Conservation (phyloP, 2,329 filamentous ascomycete genomes). For the Lecanicillium sp. region DNA sequence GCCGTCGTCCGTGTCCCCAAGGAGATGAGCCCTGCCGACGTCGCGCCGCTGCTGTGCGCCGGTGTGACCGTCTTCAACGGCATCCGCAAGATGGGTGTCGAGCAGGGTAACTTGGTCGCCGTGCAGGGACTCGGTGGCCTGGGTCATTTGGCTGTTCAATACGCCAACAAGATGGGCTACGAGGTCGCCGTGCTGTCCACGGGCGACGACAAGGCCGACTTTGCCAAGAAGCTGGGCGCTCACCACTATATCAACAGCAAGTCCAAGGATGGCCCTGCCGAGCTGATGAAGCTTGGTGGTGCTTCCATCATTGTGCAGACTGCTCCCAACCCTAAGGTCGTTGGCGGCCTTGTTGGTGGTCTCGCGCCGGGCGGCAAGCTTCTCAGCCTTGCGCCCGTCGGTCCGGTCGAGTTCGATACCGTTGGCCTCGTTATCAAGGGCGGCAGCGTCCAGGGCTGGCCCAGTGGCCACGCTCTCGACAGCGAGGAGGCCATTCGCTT, state of each 20-base stretch:
- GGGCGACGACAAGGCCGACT: constrained; percentile 57
- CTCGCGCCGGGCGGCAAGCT: constrained; percentile 48
- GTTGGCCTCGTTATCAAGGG: constrained; percentile 37
- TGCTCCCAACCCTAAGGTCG: constrained; percentile 49
- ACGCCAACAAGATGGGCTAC: constrained; percentile 68
- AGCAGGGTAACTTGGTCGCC: constrained; percentile 44
- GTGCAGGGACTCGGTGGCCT: constrained; percentile 67
- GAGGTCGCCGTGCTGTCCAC: constrained; percentile 60
- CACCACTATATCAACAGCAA: constrained; percentile 42
- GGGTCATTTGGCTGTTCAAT: constrained; percentile 71
- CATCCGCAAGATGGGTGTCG: constrained; percentile 44
- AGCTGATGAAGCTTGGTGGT: constrained; percentile 49
- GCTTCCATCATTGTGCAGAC: constrained; percentile 55
- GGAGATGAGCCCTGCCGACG: constrained; percentile 41
- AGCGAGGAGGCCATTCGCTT: constrained; percentile 60
- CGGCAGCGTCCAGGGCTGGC: constrained; percentile 53
- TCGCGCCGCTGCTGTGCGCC: constrained; percentile 54
- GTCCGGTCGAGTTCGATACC: constrained; percentile 35
- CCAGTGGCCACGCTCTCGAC: constrained; percentile 55
- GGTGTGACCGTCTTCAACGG: constrained; percentile 57
- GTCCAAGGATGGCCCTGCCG: constrained; percentile 36
- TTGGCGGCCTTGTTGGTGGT: constrained; percentile 44
- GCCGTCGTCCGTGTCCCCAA: constrained; percentile 48
- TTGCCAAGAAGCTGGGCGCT: constrained; percentile 44
- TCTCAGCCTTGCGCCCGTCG: constrained; percentile 47